Percentiles rank a stretch among this genome's conserved stretches.
These are phyloP conservation scores for Aphanomyces stellatus DNA, from an alignment of 352 stramenopile species.

Conservation along the genomic window DNA sequence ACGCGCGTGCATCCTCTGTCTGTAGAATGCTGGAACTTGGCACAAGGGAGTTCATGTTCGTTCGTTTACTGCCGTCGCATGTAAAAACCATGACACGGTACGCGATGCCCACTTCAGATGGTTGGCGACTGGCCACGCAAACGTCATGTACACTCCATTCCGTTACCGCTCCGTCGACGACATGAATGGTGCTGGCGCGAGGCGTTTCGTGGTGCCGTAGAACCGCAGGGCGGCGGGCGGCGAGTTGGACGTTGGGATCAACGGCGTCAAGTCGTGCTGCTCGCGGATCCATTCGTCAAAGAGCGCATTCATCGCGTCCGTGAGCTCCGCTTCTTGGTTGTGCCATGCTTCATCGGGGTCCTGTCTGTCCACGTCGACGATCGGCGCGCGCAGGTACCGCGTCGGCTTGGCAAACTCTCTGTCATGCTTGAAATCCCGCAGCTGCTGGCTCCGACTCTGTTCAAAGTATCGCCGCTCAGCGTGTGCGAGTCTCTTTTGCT, in stretches of 20 bases:
- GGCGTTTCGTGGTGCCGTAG: conserved; percentile 35
- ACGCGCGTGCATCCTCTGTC: too few relatives aligned
- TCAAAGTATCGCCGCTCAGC: conserved; percentile 54
- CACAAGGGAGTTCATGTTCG: too few relatives aligned
- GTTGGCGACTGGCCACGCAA: too few relatives aligned
- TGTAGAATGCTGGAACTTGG: too few relatives aligned
- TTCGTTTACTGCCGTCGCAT: too few relatives aligned
- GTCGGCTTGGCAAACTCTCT: conserved; percentile 41
- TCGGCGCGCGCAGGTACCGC: conserved; percentile 40
- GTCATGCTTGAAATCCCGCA: conserved; percentile 66
- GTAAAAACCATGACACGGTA: too few relatives aligned
- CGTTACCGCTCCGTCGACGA: conserved; percentile 32
- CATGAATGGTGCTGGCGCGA: conserved; percentile 43
- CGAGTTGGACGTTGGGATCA: conserved; percentile 52
- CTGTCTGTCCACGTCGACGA: conserved; percentile 39
- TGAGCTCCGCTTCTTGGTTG: conserved; percentile 31
- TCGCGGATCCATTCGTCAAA: conserved; percentile 30
- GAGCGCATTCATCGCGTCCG: conserved; percentile 28
- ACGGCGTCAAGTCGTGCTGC: conserved; percentile 30
- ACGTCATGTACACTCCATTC: too few relatives aligned
- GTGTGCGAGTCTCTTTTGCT: conserved; percentile 33
- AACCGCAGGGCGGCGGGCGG: conserved; percentile 54
- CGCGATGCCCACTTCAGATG: too few relatives aligned
- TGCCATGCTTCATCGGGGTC: conserved; percentile 28
- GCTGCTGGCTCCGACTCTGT: conserved; percentile 60